Base-by-base conservation (phyloP, 257 asterid species). In the Solanum bulbocastanum region DNA sequence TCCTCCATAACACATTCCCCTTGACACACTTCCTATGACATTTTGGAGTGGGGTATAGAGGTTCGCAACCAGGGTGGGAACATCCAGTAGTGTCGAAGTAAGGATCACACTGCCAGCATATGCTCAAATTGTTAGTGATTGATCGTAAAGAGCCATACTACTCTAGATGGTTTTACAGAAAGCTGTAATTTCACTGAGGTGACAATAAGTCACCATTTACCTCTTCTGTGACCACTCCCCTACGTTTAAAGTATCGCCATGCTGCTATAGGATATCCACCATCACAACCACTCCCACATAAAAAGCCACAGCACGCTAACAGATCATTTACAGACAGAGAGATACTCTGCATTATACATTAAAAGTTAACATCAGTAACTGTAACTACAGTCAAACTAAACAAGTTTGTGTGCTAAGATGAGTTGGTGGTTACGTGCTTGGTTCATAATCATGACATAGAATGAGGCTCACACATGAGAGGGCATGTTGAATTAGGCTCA, bases 61-160 rank as follows among this genome's bases (percentile, higher is more conserved):
- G 98, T 90, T 94, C 97, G 18, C 99, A 96, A 83, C 99, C 99
- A 27, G 99, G 99, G 88, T 97, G 99, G 32, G 99, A 93, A 92
- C 99, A 97, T 85, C 99, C 99, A 40, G n/a, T 83, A 37, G 86
- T 91, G 87, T 97, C 99, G 85, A 97, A 96, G 95, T 97, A 97
- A 76, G 99, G 99, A 90, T 97, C 98, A 88, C 99, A 97, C 98
- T 96, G 97, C 91, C 89, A 87, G 58, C 82, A 75, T 84, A 82
- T 73, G 85, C 68, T 35, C 75, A 83, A 87, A 25, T 83, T 49
- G 40, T 40, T 65, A 88, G 87, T 39, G 52, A 46, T 76, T 12
- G 36, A 88, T 49, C 52, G 73, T 22, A 87, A 42, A 81, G 27
- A 39, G 44, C 73, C 85, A 78, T 14, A 1, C n/a, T 33, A 71